Base-by-base conservation (phyloP, 192 early-diverging fungal genomes). In the Cetraspora pellucida region DNA sequence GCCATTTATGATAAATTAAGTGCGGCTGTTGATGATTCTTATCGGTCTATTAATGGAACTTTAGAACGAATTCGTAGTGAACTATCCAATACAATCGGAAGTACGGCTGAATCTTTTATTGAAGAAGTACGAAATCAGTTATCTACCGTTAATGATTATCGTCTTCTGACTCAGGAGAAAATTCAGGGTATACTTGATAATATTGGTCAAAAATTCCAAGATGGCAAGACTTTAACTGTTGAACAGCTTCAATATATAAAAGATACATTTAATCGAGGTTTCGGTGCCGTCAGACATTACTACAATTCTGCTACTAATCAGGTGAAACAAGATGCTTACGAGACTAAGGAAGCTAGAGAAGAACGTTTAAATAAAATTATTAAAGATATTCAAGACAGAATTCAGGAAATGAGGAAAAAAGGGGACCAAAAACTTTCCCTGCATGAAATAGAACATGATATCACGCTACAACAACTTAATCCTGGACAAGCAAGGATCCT, bases 151-250 rank as follows among this genome's bases (percentile, higher is more conserved):
- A 71, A 71, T 21, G 44, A 71, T 28, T 68, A 68, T 68, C 31
- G 66, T 23, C 16, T 45, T 13, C 43, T 68, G 16, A 68, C 66
- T 11, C 66, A 45, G 23, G 66, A 68, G 10, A 54, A 49, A 37
- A 75, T 75, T 75, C 73, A 75, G 47, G 17, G 13, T 47, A 37
- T 27, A 25, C 23, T 64, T 54, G 59, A 64, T 49, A 27, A 61
- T 27, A 59, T 75, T 63, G 55, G 57, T 49, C 57, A 63, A 46
- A 75, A 75, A 47, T 5, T 75, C 5, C 7, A 23, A 47, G 60
- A 75, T 21, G 74, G 74, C 0, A 75, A 75, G 28, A 19, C 30
- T 16, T 16, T 63, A 17, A 75, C 74, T 2, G 59, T 75, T 43
- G 74, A 75, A 17, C 74, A 75, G 49, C 23, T 75, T 21, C 8